Conservation (phyloP, 2,329 filamentous ascomycete genomes). For the Epichloe gansuensis region DNA sequence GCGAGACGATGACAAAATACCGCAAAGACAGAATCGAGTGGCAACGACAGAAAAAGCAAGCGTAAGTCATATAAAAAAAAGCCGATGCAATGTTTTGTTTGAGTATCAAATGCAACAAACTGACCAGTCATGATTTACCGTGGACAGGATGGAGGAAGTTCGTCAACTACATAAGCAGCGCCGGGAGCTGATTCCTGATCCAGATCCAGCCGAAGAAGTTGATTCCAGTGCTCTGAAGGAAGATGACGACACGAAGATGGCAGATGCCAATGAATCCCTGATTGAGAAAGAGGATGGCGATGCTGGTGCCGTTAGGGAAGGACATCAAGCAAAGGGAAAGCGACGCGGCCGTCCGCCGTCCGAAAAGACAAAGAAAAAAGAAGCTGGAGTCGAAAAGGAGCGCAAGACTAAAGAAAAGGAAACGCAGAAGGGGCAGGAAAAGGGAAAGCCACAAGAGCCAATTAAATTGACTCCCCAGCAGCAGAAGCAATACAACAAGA, state of each 20-base stretch:
- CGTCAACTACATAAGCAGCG: conserved; percentile 58
- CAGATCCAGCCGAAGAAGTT: conserved; percentile 50
- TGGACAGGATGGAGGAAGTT: conserved; percentile 52
- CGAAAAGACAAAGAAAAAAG: conserved; percentile 63
- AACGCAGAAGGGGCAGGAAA: conserved; percentile 39
- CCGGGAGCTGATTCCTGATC: conserved; percentile 61
- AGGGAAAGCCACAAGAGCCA: conserved; percentile 49
- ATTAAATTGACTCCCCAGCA: conserved; percentile 55
- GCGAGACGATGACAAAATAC: conserved; percentile 85
- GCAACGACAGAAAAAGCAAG: conserved; percentile 62
- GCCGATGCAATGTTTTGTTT: conserved; percentile 2
- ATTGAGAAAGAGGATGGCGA: conserved; percentile 45
- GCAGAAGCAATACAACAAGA: conserved; percentile 76
- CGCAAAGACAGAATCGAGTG: conserved; percentile 92
- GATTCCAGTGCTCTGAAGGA: conserved; percentile 30
- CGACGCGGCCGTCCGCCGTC: conserved; percentile 42
- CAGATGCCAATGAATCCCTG: conserved; percentile 48
- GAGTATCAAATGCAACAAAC: neutral
- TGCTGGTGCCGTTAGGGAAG: conserved; percentile 60
- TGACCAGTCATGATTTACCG: neutral
- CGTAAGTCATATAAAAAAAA: conserved; percentile 33
- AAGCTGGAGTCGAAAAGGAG: conserved; percentile 36
- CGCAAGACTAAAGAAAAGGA: conserved; percentile 64
- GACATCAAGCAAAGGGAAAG: conserved; percentile 39
- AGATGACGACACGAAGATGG: conserved; percentile 48